Evolutionary conservation across 2,329 filamentous ascomycete species (phyloP), one percentile per base, ranked within the genome.

Genomic region (Sarocladium oryzae): DNA sequence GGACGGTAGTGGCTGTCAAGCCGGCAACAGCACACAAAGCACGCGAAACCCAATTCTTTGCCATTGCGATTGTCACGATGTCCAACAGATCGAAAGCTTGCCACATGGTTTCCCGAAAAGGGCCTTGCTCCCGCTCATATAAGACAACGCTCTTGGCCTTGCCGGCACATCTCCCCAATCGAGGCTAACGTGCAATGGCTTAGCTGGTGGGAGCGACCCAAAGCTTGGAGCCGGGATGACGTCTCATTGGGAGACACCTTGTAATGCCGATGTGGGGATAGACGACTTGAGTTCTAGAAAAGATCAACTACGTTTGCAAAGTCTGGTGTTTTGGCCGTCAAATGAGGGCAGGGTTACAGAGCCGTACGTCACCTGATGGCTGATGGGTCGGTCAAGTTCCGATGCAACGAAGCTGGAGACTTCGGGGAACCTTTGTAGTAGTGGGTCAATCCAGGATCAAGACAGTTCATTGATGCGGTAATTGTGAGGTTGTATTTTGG

Each of bases 191-290:
- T 11, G 26, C 28, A 11, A 20, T 16, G 43, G 43, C 16, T n/a
- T 48, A 20, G 26, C 15, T 30, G 43, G 28, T 48, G 15, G 32
- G 9, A 32, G 26, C 43, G 43, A 11, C n/a, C 43, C 26, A 48
- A 48, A 48, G 26, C 18, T 48, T 48, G 6, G 26, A 16, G n/a
- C n/a, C 28, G 16, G 15, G 24, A 48, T 48, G 24, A 48, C 43
- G 43, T 33, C 7, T n/a, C 43, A 21, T n/a, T 23, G 8, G 43
- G 16, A 48, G 43, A 26, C 10, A 23, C n/a, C n/a, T n/a, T 30
- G 28, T 4, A 10, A 4, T 26, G 40, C 20, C 43, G 15, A 20
- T 40, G 43, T 21, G 43, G 43, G 28, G 18, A 33, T 9, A 33
- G 16, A 30, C 26, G 43, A 23, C 26, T 30, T 26, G 21, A 4